Evolutionary conservation across 192 early-diverging fungal genomes (phyloP), one percentile per base, ranked within the genome.

Genomic region (Podila minutissima): DNA sequence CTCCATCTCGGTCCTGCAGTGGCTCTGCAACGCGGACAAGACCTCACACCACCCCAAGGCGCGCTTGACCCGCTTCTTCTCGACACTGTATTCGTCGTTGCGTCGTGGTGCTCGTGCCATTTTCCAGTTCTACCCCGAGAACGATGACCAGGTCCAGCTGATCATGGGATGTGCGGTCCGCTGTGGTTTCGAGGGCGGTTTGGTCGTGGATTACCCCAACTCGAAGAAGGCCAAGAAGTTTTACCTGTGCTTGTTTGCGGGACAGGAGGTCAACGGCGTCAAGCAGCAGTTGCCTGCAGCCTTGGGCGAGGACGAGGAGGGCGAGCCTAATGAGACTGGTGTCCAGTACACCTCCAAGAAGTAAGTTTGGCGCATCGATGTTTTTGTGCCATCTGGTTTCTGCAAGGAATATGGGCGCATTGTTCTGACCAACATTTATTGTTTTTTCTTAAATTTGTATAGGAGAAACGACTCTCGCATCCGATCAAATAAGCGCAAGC

Each of bases 91-190:
- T 74, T 95, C 94, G n/a, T 87, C 95, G 12, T 83, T 98, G 72
- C 83, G 92, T 51, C 87, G 95, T 15, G 97, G 97, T 15, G 94
- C 96, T 12, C 86, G 96, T n/a, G 96, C 96, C 12, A 89, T 99
- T 29, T 99, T 98, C 86, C 98, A 99, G 86, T 98, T 99, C 71
- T 98, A 99, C 77, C 97, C 98, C 1, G 97, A 98, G 82, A 97
- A 97, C 83, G 93, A 96, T 67, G 86, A 92, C 61, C 98, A 99
- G 83, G 90, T 97, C 48, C 93, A 99, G 72, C 87, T 98, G 87
- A 95, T 99, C 66, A 93, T 96, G 78, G 87, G 90, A 51, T 85
- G 85, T 9, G 95, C 98, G 13, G 95, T 96, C 83, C 90, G 92
- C 65, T 94, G 94, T 78, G 98, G 98, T 38, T 99, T 99, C 72